Percentiles rank a stretch among this genome's conserved stretches.
phyloP scores from a whole-genome alignment of 495 filamentous ascomycete species.

The Lasiosphaeria miniovina region DNA sequence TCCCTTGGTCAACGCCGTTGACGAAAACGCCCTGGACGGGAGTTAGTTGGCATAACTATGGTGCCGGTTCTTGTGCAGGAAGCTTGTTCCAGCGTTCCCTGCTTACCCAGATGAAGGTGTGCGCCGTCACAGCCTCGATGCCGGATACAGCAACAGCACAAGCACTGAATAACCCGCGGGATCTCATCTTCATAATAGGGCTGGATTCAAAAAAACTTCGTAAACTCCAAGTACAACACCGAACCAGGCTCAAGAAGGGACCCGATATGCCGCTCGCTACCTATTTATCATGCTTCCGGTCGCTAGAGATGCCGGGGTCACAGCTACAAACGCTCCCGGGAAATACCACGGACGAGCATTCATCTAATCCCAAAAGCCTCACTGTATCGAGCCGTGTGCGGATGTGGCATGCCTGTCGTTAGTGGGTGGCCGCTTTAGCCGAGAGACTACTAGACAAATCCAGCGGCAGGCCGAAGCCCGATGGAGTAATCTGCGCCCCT shows the following conservation, averaged over 20 bases:
- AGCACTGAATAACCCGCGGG: slow-evolving; percentile 2
- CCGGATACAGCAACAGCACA: slow-evolving; percentile 11
- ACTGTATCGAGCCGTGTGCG: not conserved
- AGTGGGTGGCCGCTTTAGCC: not conserved
- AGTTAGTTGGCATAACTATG: slow-evolving; percentile 1
- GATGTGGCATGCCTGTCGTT: not conserved
- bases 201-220: not conserved
- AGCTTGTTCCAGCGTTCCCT: not conserved
- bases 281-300: not conserved
- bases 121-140: slow-evolving; percentile 16
- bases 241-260: slow-evolving; percentile 13
- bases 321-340: no score
- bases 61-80: not conserved
- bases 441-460: not conserved
- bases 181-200: slow-evolving; percentile 11
- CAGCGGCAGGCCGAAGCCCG: not conserved
- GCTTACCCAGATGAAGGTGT: slow-evolving; percentile 30
- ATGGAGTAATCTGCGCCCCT: not conserved
- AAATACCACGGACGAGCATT: no score
- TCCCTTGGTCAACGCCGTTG: slow-evolving; percentile 46
- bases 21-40: slow-evolving; percentile 35
- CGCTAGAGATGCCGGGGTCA: not conserved
- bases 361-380: not conserved
- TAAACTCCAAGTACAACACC: not conserved
- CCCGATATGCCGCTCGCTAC: slow-evolving; percentile 7